Base-by-base conservation (phyloP, 2,329 filamentous ascomycete genomes). In the Aspergillus neotritici region DNA sequence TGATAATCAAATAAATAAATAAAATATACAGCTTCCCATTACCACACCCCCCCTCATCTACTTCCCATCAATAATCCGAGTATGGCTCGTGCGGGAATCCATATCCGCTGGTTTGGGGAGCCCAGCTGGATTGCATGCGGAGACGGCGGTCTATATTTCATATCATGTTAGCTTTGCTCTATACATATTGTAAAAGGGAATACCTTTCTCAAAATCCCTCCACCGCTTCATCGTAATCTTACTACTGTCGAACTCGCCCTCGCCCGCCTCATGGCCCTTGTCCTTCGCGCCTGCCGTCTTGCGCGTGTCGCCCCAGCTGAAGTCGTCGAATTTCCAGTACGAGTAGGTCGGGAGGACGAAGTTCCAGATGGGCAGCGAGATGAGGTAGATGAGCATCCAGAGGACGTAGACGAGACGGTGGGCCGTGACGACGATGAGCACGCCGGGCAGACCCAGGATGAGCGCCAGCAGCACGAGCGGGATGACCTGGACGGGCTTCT, bases 251-350 rank as follows among this genome's bases (percentile, higher is more conserved):
- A 98, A 98, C 68, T 97, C 93, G 51, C 93, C 93, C 68, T 96
- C 88, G 51, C 84, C 84, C 60, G 91, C 90, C 11, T 60, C 63
- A 50, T 89, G 82, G 28, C 87, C 86, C 71, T 91, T 93, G 74
- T 91, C 84, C 72, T 86, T 87, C 62, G 95, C 91, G 21, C 90
- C 90, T 0, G 84, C 87, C 32, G 91, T 95, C 79, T 97, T 94
- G 49, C 93, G 82, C 43, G 93, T 98, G 52, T 98, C 94, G 60
- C 93, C 93, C 93, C 93, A 98, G 44, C 87, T 94, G 75, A 98
- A 98, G 73, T 98, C 93, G 65, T 98, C 93, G 65, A 98, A 98
- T 72, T 98, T 97, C 93, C 93, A 98, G 75, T 91, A 98, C 3
- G 93, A 86, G 64, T 98, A 98, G 6, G 81, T 80, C 0, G 93